phyloP scores from a whole-genome alignment of 1,284 basidiomycete species.

The Ceratobasidium sp. region DNA sequence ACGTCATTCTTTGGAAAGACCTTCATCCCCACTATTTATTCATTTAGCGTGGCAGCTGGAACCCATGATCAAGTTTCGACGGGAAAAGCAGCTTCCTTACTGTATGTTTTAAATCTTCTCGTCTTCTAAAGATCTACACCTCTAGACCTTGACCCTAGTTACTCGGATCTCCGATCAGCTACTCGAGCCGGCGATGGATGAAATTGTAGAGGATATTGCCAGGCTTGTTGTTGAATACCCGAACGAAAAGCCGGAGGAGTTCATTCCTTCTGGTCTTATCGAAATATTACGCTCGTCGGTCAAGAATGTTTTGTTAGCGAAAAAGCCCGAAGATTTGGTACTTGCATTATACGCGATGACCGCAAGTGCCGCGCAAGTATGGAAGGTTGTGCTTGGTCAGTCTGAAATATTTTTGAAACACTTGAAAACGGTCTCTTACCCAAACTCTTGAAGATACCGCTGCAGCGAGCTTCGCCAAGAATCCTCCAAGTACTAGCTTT shows the following conservation, averaged over 20 bases:
- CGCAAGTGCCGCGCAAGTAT: not conserved
- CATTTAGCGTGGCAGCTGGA: constrained; percentile 7
- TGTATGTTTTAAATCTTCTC: not conserved
- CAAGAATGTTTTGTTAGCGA: not conserved
- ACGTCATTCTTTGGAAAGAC: not conserved
- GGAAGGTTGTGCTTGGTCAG: too few relatives aligned
- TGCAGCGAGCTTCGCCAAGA: too few relatives aligned
- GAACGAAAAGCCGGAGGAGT: not conserved
- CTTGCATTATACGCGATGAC: not conserved
- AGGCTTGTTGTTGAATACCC: not conserved
- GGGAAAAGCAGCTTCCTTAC: constrained; percentile 8
- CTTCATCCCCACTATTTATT: not conserved
- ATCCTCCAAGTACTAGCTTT: too few relatives aligned
- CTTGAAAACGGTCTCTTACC: too few relatives aligned
- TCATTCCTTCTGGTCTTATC: not conserved
- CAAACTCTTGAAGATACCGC: too few relatives aligned
- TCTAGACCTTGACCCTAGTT: not conserved
- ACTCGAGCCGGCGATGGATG: not conserved
- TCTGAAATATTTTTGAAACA: too few relatives aligned
- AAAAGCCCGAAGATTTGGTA: not conserved
- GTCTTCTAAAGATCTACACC: not conserved
- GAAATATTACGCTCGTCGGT: not conserved
- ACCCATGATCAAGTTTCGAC: not conserved
- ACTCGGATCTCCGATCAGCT: not conserved
- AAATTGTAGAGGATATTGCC: not conserved